Conservation (phyloP, 306 rosid species). For the Trifolium pratense region DNA sequence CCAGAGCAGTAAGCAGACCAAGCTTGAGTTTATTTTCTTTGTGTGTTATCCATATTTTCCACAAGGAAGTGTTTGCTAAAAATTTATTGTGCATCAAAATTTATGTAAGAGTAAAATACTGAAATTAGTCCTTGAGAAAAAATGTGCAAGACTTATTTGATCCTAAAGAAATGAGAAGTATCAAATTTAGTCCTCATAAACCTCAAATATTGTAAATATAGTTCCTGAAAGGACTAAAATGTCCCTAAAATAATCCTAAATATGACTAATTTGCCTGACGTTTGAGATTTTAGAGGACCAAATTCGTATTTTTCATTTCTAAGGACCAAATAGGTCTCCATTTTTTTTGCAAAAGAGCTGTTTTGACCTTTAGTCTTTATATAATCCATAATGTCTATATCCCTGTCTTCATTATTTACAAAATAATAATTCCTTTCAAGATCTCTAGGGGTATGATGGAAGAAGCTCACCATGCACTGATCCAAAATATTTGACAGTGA, state of each 20-base stretch:
- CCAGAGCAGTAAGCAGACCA: slow-evolving; percentile 29
- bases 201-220: not conserved
- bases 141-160: not conserved
- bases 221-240: not conserved
- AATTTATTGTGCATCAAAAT: slow-evolving; percentile 18
- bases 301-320: not conserved
- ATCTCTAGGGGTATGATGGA: slow-evolving; percentile 14
- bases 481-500: slow-evolving; percentile 93
- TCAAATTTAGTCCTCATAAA: not conserved
- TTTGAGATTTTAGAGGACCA: not conserved
- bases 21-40: slow-evolving; percentile 17
- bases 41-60: not conserved
- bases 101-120: not conserved
- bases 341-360: not conserved
- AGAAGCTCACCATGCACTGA: slow-evolving; percentile 89
- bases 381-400: slow-evolving; percentile 28
- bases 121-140: not conserved
- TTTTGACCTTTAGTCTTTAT: not conserved
- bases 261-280: not conserved
- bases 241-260: not conserved
- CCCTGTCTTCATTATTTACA: not conserved
- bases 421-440: slow-evolving; percentile 32
- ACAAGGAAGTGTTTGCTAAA: not conserved
- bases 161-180: not conserved
- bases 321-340: not conserved